phyloP scores from a whole-genome alignment of 495 filamentous ascomycete species.

The Stereocaulon alpinum region DNA sequence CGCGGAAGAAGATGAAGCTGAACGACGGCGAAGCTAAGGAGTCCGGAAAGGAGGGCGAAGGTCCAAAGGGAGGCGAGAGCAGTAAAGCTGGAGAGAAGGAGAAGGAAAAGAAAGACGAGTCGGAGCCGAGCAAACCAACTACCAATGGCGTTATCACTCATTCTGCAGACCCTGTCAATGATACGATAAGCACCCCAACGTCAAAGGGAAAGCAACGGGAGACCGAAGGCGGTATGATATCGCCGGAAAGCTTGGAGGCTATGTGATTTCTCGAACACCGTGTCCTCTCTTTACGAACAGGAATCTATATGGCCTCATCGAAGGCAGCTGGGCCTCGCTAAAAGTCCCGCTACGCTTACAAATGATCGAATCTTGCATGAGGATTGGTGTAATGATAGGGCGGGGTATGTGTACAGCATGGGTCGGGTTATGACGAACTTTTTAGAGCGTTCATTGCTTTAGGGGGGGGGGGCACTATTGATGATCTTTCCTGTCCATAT shows the following conservation, averaged over 20 bases:
- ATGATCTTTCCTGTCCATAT: not conserved
- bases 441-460: not conserved
- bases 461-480: not conserved
- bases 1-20: slow-evolving; percentile 55
- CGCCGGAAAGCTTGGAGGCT: slow-evolving; percentile 22
- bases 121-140: slow-evolving; percentile 26
- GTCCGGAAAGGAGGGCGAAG: slow-evolving; percentile 14
- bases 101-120: slow-evolving; percentile 39
- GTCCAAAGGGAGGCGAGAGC: slow-evolving; percentile 10
- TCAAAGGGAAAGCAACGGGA: slow-evolving; percentile 44
- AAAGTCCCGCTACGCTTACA: not conserved
- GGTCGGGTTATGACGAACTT: not conserved
- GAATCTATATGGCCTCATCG: too few relatives aligned
- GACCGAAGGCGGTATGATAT: slow-evolving; percentile 42
- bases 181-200: slow-evolving; percentile 22
- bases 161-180: not conserved
- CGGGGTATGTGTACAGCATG: slow-evolving; percentile 5
- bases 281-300: too few relatives aligned
- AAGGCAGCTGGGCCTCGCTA: not conserved
- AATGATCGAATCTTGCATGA: not conserved
- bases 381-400: slow-evolving; percentile 10
- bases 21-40: slow-evolving; percentile 24
- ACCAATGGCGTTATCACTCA: slow-evolving; percentile 15
- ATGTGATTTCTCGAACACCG: slow-evolving; percentile 2
- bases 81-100: slow-evolving; percentile 9